Base-by-base conservation (phyloP, 176 grass and related monocot species). In the Oryza australiensis region DNA sequence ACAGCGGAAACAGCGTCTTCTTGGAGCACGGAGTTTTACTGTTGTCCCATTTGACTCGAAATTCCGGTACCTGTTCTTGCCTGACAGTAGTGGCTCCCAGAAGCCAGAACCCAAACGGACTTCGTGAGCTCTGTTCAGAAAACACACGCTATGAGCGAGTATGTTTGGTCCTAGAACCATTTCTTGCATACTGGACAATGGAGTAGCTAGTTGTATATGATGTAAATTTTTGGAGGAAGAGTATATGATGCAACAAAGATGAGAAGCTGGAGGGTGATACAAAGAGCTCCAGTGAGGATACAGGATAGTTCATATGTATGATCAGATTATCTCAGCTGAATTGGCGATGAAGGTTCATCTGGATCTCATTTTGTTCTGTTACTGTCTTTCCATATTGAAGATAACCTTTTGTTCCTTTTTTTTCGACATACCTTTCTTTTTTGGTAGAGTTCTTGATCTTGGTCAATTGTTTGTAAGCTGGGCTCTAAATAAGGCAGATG, bases 11-110 rank as follows among this genome's bases (percentile, higher is more conserved):
- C 92, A 94, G 35, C 85, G 92, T 51, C 80, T 97, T 45, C 92
- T 93, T 35, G 88, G 92, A 33, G 81, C 78, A 35, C 84, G 75
- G 38, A 87, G 86, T 78, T 97, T 97, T 48, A 76, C 80, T 11
- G 35, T 92, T 24, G 32, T 91, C 16, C 60, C 87, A 0, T 97
- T 94, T 7, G 90, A 97, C 75, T 86, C 92, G 0, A 97, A 91
- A 69, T 97, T 97, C 66, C 88, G 92, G 3, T 94, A 89, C 43
- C 80, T 97, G 42, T 94, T 97, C 83, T 83, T 97, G 70, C 95
- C 90, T 41, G 92, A 97, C 81, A 80, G 60, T 35, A 66, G 43
- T 48, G 51, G 41, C 70, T 75, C 63, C 22, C 53, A 79, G 26
- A 88, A 86, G 12, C 41, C 15, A 84, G 59, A 88, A 51, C 27